Evolutionary conservation across 176 grass and related monocot genomes (phyloP).

Genomic region (Musa schizocarpa): DNA sequence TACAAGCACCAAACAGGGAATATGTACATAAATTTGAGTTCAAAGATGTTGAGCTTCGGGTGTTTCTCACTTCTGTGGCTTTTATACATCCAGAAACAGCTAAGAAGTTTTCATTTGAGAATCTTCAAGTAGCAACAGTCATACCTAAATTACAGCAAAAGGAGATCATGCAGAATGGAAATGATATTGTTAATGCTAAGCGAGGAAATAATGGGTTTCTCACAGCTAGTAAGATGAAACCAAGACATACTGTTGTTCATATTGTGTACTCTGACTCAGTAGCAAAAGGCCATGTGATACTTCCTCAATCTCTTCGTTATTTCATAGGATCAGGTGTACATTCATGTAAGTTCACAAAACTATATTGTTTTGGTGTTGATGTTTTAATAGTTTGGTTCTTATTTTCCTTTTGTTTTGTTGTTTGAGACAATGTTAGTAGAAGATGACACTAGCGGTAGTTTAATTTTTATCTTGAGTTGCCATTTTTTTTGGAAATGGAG

Average conservation of each 20-base stretch:
- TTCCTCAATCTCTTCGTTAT: constrained; percentile 66
- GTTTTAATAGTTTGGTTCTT: neutral
- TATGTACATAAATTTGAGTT: constrained; percentile 56
- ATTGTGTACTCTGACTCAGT: constrained; percentile 62
- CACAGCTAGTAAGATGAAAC: constrained; percentile 43
- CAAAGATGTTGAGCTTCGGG: constrained; percentile 45
- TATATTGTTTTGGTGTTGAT: neutral
- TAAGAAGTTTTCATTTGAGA: constrained; percentile 49
- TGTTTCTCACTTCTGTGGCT: constrained; percentile 55
- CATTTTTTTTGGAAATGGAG: neutral
- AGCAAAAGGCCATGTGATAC: constrained; percentile 79
- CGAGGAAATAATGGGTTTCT: constrained; percentile 11
- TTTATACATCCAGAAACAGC: constrained; percentile 90
- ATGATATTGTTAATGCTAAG: constrained; percentile 30
- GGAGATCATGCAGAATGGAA: constrained; percentile 38
- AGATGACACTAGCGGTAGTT: neutral
- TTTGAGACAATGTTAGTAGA: neutral
- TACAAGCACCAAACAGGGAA: constrained; percentile 57
- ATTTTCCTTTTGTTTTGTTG: neutral
- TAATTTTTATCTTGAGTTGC: neutral
- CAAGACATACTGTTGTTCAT: constrained; percentile 40
- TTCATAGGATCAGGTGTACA: constrained; percentile 65
- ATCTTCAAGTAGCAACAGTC: constrained; percentile 66
- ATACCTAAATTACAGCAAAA: constrained; percentile 52
- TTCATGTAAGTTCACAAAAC: constrained; percentile 64